Conservation (phyloP, 352 stramenopile species). For the Phytopythium helicoides region DNA sequence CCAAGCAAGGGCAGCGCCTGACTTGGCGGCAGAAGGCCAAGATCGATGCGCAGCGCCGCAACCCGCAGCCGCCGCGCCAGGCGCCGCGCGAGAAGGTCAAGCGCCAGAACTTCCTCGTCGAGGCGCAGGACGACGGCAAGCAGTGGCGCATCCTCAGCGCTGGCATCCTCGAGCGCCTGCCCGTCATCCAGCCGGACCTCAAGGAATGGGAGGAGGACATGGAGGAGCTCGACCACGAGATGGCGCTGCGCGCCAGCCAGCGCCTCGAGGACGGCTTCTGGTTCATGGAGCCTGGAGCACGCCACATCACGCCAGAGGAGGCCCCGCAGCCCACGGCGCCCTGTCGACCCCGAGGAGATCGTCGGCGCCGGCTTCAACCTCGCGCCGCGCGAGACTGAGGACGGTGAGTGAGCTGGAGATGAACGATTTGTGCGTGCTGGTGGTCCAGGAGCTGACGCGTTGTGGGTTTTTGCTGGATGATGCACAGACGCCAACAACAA, state of each 20-base stretch:
- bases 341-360: constrained; percentile 64
- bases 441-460: too few relatives aligned
- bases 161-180: constrained; percentile 68
- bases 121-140: constrained; percentile 68
- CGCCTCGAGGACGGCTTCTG: constrained; percentile 81
- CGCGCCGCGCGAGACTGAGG: constrained; percentile 75
- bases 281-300: constrained; percentile 77
- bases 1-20: constrained; percentile 29
- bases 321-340: constrained; percentile 55
- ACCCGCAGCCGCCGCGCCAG: constrained; percentile 39
- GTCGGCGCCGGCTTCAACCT: constrained; percentile 75
- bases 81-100: constrained; percentile 41
- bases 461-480: constrained; percentile 3
- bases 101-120: constrained; percentile 60
- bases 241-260: constrained; percentile 70
- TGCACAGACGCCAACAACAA: constrained; percentile 62
- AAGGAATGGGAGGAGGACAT: constrained; percentile 76
- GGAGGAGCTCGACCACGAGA: constrained; percentile 75
- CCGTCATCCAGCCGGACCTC: constrained; percentile 71
- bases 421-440: background rate
- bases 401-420: constrained; percentile 14
- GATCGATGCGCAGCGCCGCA: constrained; percentile 42
- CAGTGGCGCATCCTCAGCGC: constrained; percentile 78
- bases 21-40: constrained; percentile 75
- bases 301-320: constrained; percentile 75